Base-by-base conservation (phyloP, 306 rosid genomes). In the Prunus fruticosa region DNA sequence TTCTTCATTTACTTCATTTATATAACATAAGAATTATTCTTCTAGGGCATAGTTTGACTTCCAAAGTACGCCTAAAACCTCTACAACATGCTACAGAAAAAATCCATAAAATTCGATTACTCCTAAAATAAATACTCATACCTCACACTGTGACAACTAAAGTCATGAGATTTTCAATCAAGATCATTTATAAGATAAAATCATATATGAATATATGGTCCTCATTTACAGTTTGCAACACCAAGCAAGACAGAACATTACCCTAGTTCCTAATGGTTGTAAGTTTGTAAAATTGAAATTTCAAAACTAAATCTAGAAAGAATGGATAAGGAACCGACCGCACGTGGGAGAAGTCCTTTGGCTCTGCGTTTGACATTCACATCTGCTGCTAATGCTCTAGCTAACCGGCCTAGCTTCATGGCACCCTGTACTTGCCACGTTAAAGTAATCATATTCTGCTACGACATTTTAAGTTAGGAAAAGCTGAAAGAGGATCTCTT, bases 311-410 rank as follows among this genome's bases (percentile, higher is more conserved):
- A 46, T 43, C 10, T 0, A 50, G 28, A 66, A 20, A 67, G 50
- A 72, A 58, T 22, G 63, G 46, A 58, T 67, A 15, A 57, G 81
- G 75, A 85, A 85, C 96, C 22, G 22, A 88, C 98, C 79, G 96
- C 50, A 9, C 97, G 97, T 81, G 97, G 91, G 80, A 92, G 98
- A 65, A 95, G 89, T 78, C 98, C 97, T 84, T 95, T 95, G 82
- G 97, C 86, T 80, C 92, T 89, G 53, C 98, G 96, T 81, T 78
- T 95, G 86, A 95, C 83, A 87, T 95, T 95, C 73, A 92, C 97
- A 83, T 79, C 95, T 63, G 84, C 96, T 65, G 98, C 95, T 72
- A 92, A 79, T 76, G 88, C 80, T 86, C 89, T 92, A 27, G 97
- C 97, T 73, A 95, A 84, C 79, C 97, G 86, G 8, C 88, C 78